Base-by-base conservation (phyloP, 495 filamentous ascomycete species). In the Beverwykella pulmonaria region DNA sequence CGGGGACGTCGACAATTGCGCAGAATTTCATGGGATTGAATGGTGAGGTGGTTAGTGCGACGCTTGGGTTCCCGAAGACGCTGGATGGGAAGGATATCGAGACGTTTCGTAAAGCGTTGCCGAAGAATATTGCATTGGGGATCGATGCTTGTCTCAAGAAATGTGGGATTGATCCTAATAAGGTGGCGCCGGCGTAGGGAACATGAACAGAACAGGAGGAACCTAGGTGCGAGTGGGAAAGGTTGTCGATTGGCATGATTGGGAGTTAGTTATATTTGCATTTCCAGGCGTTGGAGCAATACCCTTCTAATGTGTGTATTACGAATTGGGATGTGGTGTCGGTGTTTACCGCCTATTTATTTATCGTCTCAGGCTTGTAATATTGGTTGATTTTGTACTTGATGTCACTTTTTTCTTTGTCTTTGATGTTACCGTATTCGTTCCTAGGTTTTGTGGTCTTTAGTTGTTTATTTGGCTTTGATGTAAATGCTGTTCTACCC, bases 1-100 rank as follows among this genome's bases (percentile, higher is more conserved):
- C 77, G 15, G 83, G 84, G 36, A 75, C 77, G 39, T 76, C 71
- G 65, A 75, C 78, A 58, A 73, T 79, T 19, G 81, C 82, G 54
- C 76, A 84, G 73, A 79, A 76, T 17, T 83, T 83, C 76, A 82
- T 85, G 59, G 77, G 73, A 5, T 71, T 83, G 6, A 71, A 78
- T 27, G 64, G 69, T 22, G 76, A 79, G 41, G 76, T 83, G 48
- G 70, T 85, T 29, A 66, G 79, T 29, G 77, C 82, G 17, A 75
- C 73, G 23, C 62, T 81, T 6, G 79, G 82, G 0, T 73, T 75
- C 49, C 76, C 76, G 6, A 71, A 74, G 48, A 72, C 64, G 7
- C 70, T 84, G 59, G 75, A 77, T 49, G 79, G 79, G 15, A 73
- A 74, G 34, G 75, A 84, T 69, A 69, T 85, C 17, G 76, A 79